Evolutionary conservation across 2,329 filamentous ascomycete genomes (phyloP).

Genomic region (Alternaria hordeiaustralica): DNA sequence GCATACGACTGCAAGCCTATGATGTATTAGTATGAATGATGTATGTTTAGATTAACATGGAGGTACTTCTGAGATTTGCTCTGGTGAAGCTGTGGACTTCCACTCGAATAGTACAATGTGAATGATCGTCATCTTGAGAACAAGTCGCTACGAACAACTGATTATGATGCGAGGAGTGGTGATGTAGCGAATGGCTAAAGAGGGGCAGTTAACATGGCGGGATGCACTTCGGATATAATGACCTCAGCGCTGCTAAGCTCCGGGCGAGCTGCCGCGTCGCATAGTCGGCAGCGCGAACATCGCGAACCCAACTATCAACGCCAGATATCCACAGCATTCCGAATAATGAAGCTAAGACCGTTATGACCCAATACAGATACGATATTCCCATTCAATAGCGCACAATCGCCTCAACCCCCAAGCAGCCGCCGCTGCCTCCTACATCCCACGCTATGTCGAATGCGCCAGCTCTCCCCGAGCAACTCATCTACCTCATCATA

Average conservation of each 20-base stretch:
- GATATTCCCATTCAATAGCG: conserved; percentile 1
- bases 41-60: background rate
- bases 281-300: conserved; percentile 3
- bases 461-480: conserved; percentile 41
- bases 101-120: conserved; percentile 74
- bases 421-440: conserved; percentile 3
- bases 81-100: conserved; percentile 58
- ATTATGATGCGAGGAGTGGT: background rate
- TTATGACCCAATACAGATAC: conserved; percentile 5
- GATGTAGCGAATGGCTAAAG: background rate
- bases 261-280: conserved; percentile 19
- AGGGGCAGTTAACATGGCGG: conserved; percentile 4
- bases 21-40: conserved; percentile 4
- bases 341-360: background rate
- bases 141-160: background rate
- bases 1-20: conserved; percentile 64
- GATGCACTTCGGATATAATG: conserved; percentile 22
- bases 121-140: conserved; percentile 63
- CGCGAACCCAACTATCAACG: conserved; percentile 8
- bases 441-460: conserved; percentile 33
- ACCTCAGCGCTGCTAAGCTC: conserved; percentile 31
- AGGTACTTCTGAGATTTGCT: conserved; percentile 62
- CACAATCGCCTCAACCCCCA: background rate
- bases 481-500: conserved; percentile 75
- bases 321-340: conserved; percentile 2